Base-by-base conservation (phyloP, 1,139 yeast species). In the Candida sojae region DNA sequence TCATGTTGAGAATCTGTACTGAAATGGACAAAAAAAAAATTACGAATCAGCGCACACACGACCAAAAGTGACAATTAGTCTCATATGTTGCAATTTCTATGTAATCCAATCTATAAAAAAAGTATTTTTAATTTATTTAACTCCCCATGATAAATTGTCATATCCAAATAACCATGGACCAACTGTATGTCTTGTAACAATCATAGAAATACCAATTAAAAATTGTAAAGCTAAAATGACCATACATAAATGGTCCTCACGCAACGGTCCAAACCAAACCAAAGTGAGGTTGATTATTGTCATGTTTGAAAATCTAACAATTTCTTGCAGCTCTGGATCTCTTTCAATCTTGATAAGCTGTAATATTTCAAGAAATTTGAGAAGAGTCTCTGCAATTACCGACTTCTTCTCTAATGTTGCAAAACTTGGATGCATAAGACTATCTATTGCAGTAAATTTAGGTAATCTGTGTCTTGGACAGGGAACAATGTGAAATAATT, bases 391-490 rank as follows among this genome's bases (percentile, higher is more conserved):
- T 12, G 72, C 64, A 4, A 66, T 12, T 2, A 37, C 31, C 6
- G 39, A 43, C 12, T 32, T 49, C 2, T 45, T 46, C 21, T 55
- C 59, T 37, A 73, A 47, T 38, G 64, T 69, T 3, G 72, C 80
- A 51, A 55, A 72, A 51, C 79, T 74, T n/a, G 96, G 93, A 58
- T 88, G 83, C 76, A 93, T 75, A 43, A 85, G 68, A 0, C 95
- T 92, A 52, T 89, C 84, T 13, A 75, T 66, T 11, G 70, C 71
- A 57, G 89, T 82, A 59, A 89, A 87, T 54, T 73, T 76, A 1
- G 99, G 99, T 62, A 93, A 66, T 59, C 99, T 79, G 64, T 93
- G 99, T 57, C 99, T 80, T 29, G 99, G 99, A 62, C 99, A 93
- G 6, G 95, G 96, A 12, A 95, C 85, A 1, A 93, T 58, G 43